phyloP scores from a whole-genome alignment of 2,329 filamentous ascomycete genomes.

The Geosmithia flava region DNA sequence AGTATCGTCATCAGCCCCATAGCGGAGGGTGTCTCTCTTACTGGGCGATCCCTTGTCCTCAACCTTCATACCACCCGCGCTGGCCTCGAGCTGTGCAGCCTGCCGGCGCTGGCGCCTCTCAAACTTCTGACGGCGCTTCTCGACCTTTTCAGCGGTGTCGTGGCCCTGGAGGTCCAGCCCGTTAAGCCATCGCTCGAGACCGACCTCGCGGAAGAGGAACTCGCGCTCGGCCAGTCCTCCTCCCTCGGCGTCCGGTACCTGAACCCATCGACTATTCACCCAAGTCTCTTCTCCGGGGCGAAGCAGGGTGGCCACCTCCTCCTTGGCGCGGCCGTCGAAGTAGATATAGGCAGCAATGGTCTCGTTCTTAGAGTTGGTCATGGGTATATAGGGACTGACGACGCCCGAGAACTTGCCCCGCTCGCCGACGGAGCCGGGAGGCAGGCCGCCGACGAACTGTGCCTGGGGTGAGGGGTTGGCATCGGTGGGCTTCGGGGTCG shows the following conservation, averaged over 20 bases:
- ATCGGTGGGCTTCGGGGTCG: conserved; percentile 66
- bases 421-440: conserved; percentile 35
- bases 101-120: conserved; percentile 55
- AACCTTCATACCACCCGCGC: conserved; percentile 16
- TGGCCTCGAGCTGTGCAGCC: conserved; percentile 30
- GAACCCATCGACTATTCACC: conserved; percentile 98
- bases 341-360: conserved; percentile 98
- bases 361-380: conserved; percentile 89
- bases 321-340: conserved; percentile 89
- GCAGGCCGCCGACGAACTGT: conserved; percentile 63
- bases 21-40: conserved; percentile 54
- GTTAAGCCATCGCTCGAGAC: conserved; percentile 91
- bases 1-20: conserved; percentile 63
- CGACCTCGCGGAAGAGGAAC: conserved; percentile 94
- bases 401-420: conserved; percentile 34
- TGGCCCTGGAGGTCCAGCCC: conserved; percentile 90
- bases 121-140: conserved; percentile 75
- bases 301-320: conserved; percentile 90
- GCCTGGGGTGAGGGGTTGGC: conserved; percentile 71
- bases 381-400: conserved; percentile 79
- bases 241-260: conserved; percentile 79
- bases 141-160: conserved; percentile 78
- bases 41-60: conserved; percentile 26
- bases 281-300: conserved; percentile 93
- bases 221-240: conserved; percentile 92